Evolutionary conservation across 306 rosid genomes (phyloP).

Genomic region (Glycine soja): DNA sequence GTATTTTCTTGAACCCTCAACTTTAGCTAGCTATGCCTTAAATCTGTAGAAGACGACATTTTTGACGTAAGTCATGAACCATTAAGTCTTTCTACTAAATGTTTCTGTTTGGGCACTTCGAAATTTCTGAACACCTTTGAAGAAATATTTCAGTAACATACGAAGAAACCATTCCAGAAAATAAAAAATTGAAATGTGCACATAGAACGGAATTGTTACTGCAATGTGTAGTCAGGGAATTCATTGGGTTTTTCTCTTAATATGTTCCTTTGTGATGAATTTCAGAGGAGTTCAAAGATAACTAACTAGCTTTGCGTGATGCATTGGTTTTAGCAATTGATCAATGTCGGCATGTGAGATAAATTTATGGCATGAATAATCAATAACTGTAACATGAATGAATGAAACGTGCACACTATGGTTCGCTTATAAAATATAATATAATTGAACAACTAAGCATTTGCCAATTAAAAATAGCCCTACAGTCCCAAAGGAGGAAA

Average conservation of each 20-base stretch:
- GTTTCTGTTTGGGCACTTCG: constrained; percentile 23
- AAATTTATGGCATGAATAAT: constrained; percentile 26
- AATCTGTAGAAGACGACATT: constrained; percentile 22
- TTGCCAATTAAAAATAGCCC: constrained; percentile 7
- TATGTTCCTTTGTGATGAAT: constrained; percentile 4
- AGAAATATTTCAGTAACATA: background rate
- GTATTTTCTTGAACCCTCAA: constrained; percentile 29
- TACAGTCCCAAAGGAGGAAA: constrained; percentile 26
- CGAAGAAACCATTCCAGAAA: background rate
- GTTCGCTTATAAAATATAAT: constrained; percentile 27
- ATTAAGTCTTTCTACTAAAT: background rate
- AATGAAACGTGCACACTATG: constrained; percentile 50
- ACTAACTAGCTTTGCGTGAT: background rate
- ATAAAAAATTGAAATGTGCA: background rate
- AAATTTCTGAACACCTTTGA: constrained; percentile 18
- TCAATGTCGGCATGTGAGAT: constrained; percentile 36
- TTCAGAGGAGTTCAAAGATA: background rate
- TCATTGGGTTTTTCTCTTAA: constrained; percentile 14
- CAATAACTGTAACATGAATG: background rate
- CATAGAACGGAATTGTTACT: constrained; percentile 8
- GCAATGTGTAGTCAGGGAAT: background rate
- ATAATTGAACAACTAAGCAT: constrained; percentile 45
- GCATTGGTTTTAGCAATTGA: constrained; percentile 43
- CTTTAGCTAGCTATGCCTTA: constrained; percentile 24
- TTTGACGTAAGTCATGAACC: constrained; percentile 31